Base-by-base conservation (phyloP, 371 early-diverging fungal genomes). In the Rhizopus arrhizus region DNA sequence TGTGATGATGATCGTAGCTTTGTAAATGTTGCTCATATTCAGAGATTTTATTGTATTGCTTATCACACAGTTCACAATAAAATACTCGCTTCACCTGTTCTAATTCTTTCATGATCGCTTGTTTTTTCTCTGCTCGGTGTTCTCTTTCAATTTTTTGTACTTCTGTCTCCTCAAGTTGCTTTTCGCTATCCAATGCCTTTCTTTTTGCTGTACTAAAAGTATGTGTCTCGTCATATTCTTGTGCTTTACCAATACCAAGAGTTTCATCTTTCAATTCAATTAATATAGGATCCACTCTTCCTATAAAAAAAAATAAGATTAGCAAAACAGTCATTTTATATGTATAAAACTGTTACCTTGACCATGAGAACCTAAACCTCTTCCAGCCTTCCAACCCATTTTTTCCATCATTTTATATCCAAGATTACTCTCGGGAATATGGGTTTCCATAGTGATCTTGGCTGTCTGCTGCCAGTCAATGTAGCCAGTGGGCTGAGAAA, bases 1-100 rank as follows among this genome's bases (percentile, higher is more conserved):
- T 76, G 68, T 91, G 92, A 64, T 89, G 82, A 68, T 91, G 92
- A 62, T 91, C 92, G 56, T 91, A 91, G 35, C 87, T 86, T 35
- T 87, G 86, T 13, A 91, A 65, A 66, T 91, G 92, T 12, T 81
- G 82, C 38, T 91, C 92, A 65, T 86, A 92, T 56, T 91, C 91
- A 12, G 84, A 75, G 13, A 89, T 83, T 46, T 86, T 86, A 34
- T 71, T 79, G 62, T 92, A 92, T 60, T 91, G 92, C 66, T 92
- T 92, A 65, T 89, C 88, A 66, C 92, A 92, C 22, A 89, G 69
- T 12, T 78, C 83, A 59, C 92, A 92, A 68, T 89, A 89, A 63
- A 92, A 92, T 0, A 87, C 89, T 2, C 87, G 76, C 32, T 81
- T 88, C 28, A 86, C 85, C 48, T 80, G 66, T 43, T 85, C 78